These are phyloP conservation scores for Plasmodium relictum DNA, from an alignment of 169 alveolate genomes.

Conservation along the genomic window DNA sequence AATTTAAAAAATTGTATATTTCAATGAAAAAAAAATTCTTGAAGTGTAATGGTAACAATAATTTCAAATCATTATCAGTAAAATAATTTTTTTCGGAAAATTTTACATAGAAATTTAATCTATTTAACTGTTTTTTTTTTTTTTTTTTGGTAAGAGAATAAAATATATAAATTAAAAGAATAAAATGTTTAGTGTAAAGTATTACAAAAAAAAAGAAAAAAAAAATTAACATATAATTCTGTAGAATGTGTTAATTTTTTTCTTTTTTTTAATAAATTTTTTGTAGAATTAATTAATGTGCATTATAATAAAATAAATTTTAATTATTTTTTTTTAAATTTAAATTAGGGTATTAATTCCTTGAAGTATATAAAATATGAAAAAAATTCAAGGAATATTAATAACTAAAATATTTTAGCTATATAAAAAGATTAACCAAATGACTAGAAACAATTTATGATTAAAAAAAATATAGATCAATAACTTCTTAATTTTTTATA, in stretches of 20 bases:
- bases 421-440: too few species aligned
- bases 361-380: slow-evolving; percentile 8
- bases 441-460: too few species aligned
- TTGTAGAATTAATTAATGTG: slow-evolving; percentile 37
- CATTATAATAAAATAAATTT: slow-evolving; percentile 31
- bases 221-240: slow-evolving; percentile 15
- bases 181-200: slow-evolving; percentile 14
- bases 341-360: slow-evolving; percentile 17
- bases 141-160: slow-evolving; percentile 15
- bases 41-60: neutral
- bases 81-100: slow-evolving; percentile 20
- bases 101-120: slow-evolving; percentile 27
- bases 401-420: too few species aligned
- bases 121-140: slow-evolving; percentile 8
- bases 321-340: slow-evolving; percentile 9
- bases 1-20: slow-evolving; percentile 10
- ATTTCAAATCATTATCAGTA: slow-evolving; percentile 23
- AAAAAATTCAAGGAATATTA: slow-evolving; percentile 4
- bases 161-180: slow-evolving; percentile 2
- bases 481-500: too few species aligned
- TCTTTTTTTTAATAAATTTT: slow-evolving; percentile 7
- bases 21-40: slow-evolving; percentile 3
- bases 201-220: slow-evolving; percentile 29
- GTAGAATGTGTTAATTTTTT: slow-evolving; percentile 28
- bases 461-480: too few species aligned